phyloP scores from a whole-genome alignment of 2,329 filamentous ascomycete species.

The Penicillium brevicompactum region DNA sequence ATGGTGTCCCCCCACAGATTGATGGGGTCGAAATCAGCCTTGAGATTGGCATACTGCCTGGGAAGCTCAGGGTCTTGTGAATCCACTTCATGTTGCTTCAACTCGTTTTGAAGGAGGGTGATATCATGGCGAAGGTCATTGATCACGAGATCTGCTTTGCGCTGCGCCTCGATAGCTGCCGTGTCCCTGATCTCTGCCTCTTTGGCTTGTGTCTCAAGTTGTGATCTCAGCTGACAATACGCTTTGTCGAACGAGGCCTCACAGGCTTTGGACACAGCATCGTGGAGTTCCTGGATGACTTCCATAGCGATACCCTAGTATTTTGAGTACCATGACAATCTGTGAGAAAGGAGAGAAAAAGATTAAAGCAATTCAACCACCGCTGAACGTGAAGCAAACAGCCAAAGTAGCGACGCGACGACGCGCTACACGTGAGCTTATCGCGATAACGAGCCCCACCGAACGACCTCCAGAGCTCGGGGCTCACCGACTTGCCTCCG shows the following conservation, averaged over 20 bases:
- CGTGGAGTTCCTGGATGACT: constrained; percentile 32
- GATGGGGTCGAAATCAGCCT: constrained; percentile 11
- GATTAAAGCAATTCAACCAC: too few relatives aligned
- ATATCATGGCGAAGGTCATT: constrained; percentile 26
- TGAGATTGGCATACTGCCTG: constrained; percentile 6
- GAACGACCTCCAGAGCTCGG: too few relatives aligned
- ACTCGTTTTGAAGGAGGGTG: constrained; percentile 23
- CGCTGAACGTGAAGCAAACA: too few relatives aligned
- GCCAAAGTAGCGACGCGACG: too few relatives aligned
- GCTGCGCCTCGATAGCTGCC: constrained; percentile 22
- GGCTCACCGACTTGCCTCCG: neutral
- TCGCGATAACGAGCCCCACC: too few relatives aligned
- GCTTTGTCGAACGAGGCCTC: constrained; percentile 32
- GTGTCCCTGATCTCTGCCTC: constrained; percentile 25
- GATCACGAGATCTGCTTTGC: constrained; percentile 17
- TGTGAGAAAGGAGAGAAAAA: neutral
- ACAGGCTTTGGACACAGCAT: constrained; percentile 29
- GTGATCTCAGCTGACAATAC: constrained; percentile 26
- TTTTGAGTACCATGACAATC: neutral
- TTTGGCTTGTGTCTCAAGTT: constrained; percentile 27
- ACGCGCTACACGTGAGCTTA: too few relatives aligned
- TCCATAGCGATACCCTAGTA: constrained; percentile 28
- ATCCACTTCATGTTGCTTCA: constrained; percentile 17
- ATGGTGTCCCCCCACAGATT: constrained; percentile 20
- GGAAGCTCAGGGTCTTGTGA: constrained; percentile 8